Evolutionary conservation across 768 basidiomycete species (phyloP), one percentile per base, ranked within the genome.

Genomic region (Trametes punicea): DNA sequence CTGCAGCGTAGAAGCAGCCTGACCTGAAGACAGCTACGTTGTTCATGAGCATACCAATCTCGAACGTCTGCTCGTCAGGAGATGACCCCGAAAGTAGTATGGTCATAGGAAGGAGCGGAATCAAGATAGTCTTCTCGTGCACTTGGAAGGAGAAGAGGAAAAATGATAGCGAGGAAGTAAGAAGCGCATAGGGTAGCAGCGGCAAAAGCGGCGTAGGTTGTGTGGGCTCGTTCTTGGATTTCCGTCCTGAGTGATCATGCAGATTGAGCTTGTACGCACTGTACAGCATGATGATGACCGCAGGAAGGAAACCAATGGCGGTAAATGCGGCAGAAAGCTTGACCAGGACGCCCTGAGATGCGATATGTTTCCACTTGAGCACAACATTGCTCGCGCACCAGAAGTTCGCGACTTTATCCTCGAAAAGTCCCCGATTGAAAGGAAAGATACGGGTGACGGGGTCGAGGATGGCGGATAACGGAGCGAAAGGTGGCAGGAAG

Each of bases 101-200:
- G 0, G 87, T 90, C 26, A 94, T 74, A 0, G 95, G 95, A 60
- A 98, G 70, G 20, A 98, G 75, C 3, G 94, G 93, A 1, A 98
- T 67, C 16, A 97, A 68, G 36, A 98, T 90, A 3, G 88, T 87
- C 76, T 97, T 98, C 70, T 98, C 95, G 70, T 97, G 95, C 34
- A 95, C 94, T 65, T 97, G 94, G 71, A 96, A 96, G 6, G 93
- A 94, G 75, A 96, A 95, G 29, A 98, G 76, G 74, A 96, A 98
- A 79, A 98, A 97, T 8, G 93, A 88, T 77, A 98, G 81, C 0
- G 90, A 88, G 1, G 83, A 85, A 6, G 83, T 85, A 57, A 93
- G 79, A 25, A 97, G 76, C 2, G 89, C 85, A 61, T 90, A 88
- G 0, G 88, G 89, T 3, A 98, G 77, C 2, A 98, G 74, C 0